Evolutionary conservation across 352 stramenopile genomes (phyloP).

Genomic region (Paralagenidium karlingii): DNA sequence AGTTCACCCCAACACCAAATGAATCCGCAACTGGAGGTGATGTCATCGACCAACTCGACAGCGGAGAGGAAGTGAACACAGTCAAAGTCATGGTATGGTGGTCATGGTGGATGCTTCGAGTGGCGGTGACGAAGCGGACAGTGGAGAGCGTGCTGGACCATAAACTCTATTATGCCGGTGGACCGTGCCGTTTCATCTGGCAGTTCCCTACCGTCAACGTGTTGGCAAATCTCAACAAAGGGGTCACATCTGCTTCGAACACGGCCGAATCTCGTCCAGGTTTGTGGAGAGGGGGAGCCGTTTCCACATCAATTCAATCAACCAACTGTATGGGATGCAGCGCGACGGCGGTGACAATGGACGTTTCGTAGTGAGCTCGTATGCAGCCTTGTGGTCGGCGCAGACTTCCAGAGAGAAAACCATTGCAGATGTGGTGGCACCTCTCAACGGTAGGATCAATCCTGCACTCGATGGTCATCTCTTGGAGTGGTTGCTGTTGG

Average conservation of each 20-base stretch:
- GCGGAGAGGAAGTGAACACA: no score
- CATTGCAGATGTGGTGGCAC: no score
- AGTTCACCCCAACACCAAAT: no score
- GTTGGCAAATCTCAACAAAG: background rate
- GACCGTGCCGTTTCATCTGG: slow-evolving; percentile 13
- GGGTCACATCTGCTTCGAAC: no score
- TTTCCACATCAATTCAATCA: slow-evolving; percentile 2
- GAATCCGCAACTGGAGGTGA: no score
- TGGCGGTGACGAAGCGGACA: background rate
- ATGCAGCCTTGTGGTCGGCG: slow-evolving; percentile 1
- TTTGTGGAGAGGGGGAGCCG: background rate
- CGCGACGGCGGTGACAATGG: slow-evolving; percentile 1
- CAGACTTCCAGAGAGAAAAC: no score
- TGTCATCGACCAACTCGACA: no score
- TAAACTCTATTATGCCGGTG: slow-evolving; percentile 17
- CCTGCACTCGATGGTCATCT: no score
- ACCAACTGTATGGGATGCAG: slow-evolving; percentile 3
- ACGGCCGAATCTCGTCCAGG: no score
- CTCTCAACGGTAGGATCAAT: no score
- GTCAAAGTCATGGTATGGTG: no score
- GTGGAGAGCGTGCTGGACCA: background rate
- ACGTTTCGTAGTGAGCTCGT: background rate
- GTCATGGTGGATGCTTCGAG: slow-evolving; percentile 4
- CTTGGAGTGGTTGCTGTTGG: no score
- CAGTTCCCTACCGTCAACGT: slow-evolving; percentile 4